Percentiles rank a stretch among this genome's conserved stretches.
These are phyloP conservation scores for Coccomyxa sp. DNA, from an alignment of 139 green algal species.

Conservation along the genomic window DNA sequence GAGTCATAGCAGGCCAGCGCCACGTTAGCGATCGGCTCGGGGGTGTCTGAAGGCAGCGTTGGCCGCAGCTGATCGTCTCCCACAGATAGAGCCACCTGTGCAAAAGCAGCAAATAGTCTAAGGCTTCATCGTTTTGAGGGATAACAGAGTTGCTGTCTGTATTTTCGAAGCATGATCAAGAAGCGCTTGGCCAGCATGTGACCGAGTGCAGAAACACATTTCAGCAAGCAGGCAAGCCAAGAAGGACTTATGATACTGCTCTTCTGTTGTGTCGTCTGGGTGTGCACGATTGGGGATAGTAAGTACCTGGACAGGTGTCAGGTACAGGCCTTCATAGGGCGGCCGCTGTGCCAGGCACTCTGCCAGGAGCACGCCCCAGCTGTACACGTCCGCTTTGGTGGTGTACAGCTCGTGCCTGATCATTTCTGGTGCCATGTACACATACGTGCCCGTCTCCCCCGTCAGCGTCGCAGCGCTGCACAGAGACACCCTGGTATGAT, in stretches of 20 bases:
- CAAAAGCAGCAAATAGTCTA: too few relatives aligned
- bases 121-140: too few relatives aligned
- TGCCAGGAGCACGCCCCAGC: conserved; percentile 70
- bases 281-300: not conserved
- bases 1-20: conserved; percentile 35
- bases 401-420: conserved; percentile 59
- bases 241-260: too few relatives aligned
- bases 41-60: conserved; percentile 27
- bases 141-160: too few relatives aligned
- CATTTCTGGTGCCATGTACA: conserved; percentile 88
- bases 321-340: conserved; percentile 63
- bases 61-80: conserved; percentile 54
- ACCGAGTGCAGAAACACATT: too few relatives aligned
- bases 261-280: too few relatives aligned
- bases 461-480: conserved; percentile 47
- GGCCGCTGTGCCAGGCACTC: conserved; percentile 59
- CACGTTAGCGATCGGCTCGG: conserved; percentile 38
- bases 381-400: conserved; percentile 74
- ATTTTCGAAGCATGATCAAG: too few relatives aligned
- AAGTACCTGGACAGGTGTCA: conserved; percentile 70
- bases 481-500: too few relatives aligned
- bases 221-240: too few relatives aligned
- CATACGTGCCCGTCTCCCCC: conserved; percentile 82
- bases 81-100: conserved; percentile 47
- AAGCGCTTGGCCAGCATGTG: too few relatives aligned